Evolutionary conservation across 495 filamentous ascomycete genomes (phyloP).

Genomic region (Penicillium turbatum): DNA sequence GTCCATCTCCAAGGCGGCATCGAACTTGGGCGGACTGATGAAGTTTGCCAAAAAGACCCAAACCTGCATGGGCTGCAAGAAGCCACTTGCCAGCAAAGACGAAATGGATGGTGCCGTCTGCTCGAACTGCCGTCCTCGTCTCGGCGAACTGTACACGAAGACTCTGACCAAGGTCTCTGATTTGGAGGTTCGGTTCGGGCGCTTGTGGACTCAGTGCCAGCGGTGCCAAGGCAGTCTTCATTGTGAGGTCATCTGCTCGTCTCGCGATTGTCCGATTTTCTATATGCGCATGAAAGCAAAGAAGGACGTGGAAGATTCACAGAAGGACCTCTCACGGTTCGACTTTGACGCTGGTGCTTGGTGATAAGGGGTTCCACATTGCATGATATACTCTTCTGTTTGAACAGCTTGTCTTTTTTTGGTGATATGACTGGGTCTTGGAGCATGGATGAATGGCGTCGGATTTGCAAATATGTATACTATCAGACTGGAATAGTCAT

Average conservation of each 20-base stretch:
- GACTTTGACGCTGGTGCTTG: conserved; percentile 70
- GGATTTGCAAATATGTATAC: neutral
- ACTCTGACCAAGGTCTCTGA: conserved; percentile 81
- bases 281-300: conserved; percentile 99
- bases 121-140: conserved; percentile 71
- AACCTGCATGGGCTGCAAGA: conserved; percentile 99
- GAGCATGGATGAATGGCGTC: conserved; percentile 8
- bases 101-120: conserved; percentile 87
- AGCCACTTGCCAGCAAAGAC: conserved; percentile 73
- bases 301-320: conserved; percentile 95
- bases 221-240: conserved; percentile 96
- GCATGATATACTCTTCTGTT: neutral
- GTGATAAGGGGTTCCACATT: conserved; percentile 33
- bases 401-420: neutral
- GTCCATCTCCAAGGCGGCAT: conserved; percentile 82
- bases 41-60: conserved; percentile 96
- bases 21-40: conserved; percentile 89
- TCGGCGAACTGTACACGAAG: conserved; percentile 92
- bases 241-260: conserved; percentile 94
- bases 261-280: conserved; percentile 96
- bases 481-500: conserved; percentile 7
- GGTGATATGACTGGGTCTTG: neutral
- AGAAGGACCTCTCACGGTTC: conserved; percentile 86
- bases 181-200: conserved; percentile 85
- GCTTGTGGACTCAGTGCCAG: conserved; percentile 98